These are phyloP conservation scores for Beauveria caledonica DNA, from an alignment of 2,329 filamentous ascomycete genomes.

Conservation along the genomic window DNA sequence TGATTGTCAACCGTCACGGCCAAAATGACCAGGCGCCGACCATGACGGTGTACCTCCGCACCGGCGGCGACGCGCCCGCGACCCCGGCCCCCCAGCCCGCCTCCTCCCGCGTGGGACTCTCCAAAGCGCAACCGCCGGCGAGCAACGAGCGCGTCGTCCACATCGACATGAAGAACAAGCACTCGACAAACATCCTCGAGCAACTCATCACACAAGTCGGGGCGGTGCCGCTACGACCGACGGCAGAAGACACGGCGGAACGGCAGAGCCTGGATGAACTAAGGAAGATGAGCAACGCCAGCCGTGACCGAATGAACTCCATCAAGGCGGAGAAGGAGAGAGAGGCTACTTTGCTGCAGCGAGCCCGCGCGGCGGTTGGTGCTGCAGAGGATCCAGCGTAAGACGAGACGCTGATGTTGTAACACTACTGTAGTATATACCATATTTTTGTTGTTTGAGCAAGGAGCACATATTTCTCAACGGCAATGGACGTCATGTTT, in stretches of 20 bases:
- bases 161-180: conserved; percentile 57
- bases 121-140: conserved; percentile 40
- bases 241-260: conserved; percentile 50
- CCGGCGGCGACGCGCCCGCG: conserved; percentile 20
- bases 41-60: conserved; percentile 58
- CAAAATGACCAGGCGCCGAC: conserved; percentile 48
- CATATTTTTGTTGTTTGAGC: conserved; percentile 1
- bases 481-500: background rate
- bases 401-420: conserved; percentile 15
- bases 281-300: conserved; percentile 40
- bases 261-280: conserved; percentile 50
- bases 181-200: conserved; percentile 53
- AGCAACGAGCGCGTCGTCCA: conserved; percentile 42
- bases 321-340: conserved; percentile 49
- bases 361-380: conserved; percentile 31
- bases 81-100: conserved; percentile 30
- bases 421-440: conserved; percentile 8
- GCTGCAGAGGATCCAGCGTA: conserved; percentile 24
- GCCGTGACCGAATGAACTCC: conserved; percentile 45
- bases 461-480: background rate
- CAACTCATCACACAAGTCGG: conserved; percentile 55
- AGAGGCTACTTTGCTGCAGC: conserved; percentile 46
- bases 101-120: conserved; percentile 40
- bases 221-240: conserved; percentile 48
- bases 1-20: conserved; percentile 66